phyloP scores from a whole-genome alignment of 129 eudicot species.

The Erigeron canadensis region DNA sequence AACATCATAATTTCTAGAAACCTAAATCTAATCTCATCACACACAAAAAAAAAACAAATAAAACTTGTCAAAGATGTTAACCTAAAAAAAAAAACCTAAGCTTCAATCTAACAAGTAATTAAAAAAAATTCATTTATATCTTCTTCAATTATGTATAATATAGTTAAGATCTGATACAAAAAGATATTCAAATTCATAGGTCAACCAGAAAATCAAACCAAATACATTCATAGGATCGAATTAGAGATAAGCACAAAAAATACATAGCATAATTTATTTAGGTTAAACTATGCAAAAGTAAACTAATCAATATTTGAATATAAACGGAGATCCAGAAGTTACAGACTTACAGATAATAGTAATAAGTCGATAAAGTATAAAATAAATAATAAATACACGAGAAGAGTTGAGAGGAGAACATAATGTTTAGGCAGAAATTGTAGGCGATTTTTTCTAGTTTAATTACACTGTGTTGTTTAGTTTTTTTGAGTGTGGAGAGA shows the following conservation, averaged over 20 bases:
- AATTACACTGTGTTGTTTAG: too few species aligned
- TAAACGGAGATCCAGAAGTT: too few species aligned
- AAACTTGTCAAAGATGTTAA: neutral
- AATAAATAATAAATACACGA: slow-evolving; percentile 9
- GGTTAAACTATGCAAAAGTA: too few species aligned
- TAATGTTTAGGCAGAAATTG: slow-evolving; percentile 28
- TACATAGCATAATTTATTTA: neutral
- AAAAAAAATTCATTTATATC: too few species aligned
- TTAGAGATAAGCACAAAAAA: neutral
- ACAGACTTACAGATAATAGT: too few species aligned
- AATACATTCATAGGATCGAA: slow-evolving; percentile 9
- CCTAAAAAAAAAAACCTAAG: neutral
- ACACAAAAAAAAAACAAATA: slow-evolving; percentile 4
- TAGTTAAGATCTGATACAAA: slow-evolving; percentile 7
- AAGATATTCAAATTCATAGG: neutral
- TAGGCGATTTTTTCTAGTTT: neutral
- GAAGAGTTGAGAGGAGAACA: slow-evolving; percentile 15
- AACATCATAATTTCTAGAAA: neutral
- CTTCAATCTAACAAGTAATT: neutral
- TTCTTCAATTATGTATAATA: slow-evolving; percentile 4
- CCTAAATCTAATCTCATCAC: neutral
- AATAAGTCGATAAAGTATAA: too few species aligned
- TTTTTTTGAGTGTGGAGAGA: too few species aligned
- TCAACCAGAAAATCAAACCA: slow-evolving; percentile 7
- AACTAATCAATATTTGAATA: too few species aligned